Evolutionary conservation across 306 rosid genomes (phyloP), one percentile per base, ranked within the genome.

Genomic region (Rosa lucieae): DNA sequence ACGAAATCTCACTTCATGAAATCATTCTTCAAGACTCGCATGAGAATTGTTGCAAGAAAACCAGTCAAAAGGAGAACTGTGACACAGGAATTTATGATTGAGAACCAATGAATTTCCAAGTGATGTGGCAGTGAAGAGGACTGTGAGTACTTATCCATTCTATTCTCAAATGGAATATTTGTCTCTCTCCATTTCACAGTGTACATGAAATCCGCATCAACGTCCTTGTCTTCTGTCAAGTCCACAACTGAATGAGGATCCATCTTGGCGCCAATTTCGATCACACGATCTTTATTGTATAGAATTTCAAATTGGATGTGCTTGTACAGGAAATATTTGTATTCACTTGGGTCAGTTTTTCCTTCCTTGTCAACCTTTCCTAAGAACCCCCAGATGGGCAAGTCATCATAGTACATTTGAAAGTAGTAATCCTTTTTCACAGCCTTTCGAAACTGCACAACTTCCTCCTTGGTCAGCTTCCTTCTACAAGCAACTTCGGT

Each of bases 21-120:
- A 85, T 94, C 98, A 69, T 94, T 94, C 89, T 92, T 94, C 93
- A 94, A 78, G 80, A 94, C 98, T 74, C 98, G 94, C 98, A 94
- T 94, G 80, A 94, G 94, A 87, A 94, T 94, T 52, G 98, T 94
- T 75, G 97, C 97, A 75, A 94, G 94, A 77, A 94, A 94, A 86
- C 98, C 98, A 17, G 97, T 94, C 90, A 94, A 84, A 74, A 94
- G 98, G 62, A 94, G 97, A 79, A 94, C 98, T n/a, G 97, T 94
- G 12, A 92, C 98, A 79, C 98, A 92, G 8, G 98, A 94, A 85
- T 94, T 94, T 77, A 94, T 90, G 82, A 94, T 94, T 58, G 98
- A 94, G 87, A 94, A 94, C 98, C 97, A 94, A 80, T 94, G 98
- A 79, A 94, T 94, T 86, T 94, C 98, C 78, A 94, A 85, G 89